A percentile compares a stretch with the other conserved stretches of the same genome.
phyloP scores from a whole-genome alignment of 1,284 basidiomycete species.

The Papiliotrema laurentii region DNA sequence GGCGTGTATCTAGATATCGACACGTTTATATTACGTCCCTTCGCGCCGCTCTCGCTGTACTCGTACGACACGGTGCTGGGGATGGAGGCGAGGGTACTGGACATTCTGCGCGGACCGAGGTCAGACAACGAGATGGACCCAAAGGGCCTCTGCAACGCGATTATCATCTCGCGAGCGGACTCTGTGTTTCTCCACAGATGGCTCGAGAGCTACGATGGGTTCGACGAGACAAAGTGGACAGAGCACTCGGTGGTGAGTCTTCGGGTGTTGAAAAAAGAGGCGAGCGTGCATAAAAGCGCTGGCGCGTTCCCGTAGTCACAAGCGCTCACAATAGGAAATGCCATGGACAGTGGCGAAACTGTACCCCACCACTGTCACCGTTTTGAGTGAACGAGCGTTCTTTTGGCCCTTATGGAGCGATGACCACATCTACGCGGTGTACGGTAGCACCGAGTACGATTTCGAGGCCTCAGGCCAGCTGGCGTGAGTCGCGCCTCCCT shows the following conservation, averaged over 20 bases:
- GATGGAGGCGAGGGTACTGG: conserved; percentile 39
- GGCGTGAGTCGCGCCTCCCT: conserved; percentile 13
- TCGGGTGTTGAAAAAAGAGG: not conserved
- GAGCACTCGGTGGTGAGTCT: conserved; percentile 42
- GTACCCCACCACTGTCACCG: conserved; percentile 45
- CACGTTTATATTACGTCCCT: conserved; percentile 25
- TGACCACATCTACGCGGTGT: conserved; percentile 32
- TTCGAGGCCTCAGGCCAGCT: conserved; percentile 37
- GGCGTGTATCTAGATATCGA: conserved; percentile 51
- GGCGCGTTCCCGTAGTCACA: not conserved
- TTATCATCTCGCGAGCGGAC: conserved; percentile 44
- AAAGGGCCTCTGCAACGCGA: conserved; percentile 49
- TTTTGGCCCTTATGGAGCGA: conserved; percentile 50
- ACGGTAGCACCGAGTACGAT: conserved; percentile 32
- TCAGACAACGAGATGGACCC: conserved; percentile 35
- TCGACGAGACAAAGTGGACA: conserved; percentile 42
- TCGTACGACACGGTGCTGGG: conserved; percentile 44
- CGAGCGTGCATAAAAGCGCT: not conserved
- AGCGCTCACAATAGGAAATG: conserved; percentile 23
- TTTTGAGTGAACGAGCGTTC: conserved; percentile 47
- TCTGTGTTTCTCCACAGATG: conserved; percentile 42
- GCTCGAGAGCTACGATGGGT: conserved; percentile 42
- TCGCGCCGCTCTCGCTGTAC: conserved; percentile 22
- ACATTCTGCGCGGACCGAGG: conserved; percentile 13
- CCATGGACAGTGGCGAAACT: conserved; percentile 41